Conservation (phyloP, 192 early-diverging fungal genomes). For the Dissophora globulifera region DNA sequence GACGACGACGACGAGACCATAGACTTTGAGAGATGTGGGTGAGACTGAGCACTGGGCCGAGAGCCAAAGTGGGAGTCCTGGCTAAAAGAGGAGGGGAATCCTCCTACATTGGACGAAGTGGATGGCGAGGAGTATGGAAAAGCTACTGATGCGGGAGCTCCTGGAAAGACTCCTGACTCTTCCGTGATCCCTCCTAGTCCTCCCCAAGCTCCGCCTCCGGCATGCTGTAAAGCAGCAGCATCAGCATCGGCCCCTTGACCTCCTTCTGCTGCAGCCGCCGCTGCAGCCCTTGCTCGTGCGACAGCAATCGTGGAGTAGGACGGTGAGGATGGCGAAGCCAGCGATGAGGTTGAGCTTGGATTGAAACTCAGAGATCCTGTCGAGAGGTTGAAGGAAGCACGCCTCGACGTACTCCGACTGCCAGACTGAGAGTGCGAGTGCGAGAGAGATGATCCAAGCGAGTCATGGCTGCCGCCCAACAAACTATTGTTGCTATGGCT, state of each 20-base stretch:
- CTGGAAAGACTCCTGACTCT: constrained; percentile 40
- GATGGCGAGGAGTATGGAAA: constrained; percentile 7
- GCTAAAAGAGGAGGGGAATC: too few relatives aligned
- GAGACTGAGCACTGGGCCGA: background rate
- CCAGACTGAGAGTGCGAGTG: background rate
- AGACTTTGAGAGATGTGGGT: constrained; percentile 6
- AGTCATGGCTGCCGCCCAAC: constrained; percentile 15
- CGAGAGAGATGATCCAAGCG: constrained; percentile 18
- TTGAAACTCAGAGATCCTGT: constrained; percentile 31
- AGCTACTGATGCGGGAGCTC: constrained; percentile 9
- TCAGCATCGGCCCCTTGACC: constrained; percentile 3
- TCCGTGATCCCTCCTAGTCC: constrained; percentile 7
- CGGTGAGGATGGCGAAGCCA: constrained; percentile 47
- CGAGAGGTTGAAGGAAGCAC: constrained; percentile 29
- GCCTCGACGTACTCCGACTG: background rate
- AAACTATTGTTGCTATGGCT: background rate
- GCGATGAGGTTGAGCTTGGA: constrained; percentile 9
- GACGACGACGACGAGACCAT: constrained; percentile 32
- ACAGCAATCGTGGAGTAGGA: constrained; percentile 53
- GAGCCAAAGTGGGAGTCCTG: too few relatives aligned
- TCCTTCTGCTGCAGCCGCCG: constrained; percentile 13
- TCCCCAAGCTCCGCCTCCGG: background rate
- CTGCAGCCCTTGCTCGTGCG: constrained; percentile 38
- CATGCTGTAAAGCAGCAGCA: background rate
- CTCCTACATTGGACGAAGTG: too few relatives aligned